phyloP scores from a whole-genome alignment of 2,329 filamentous ascomycete genomes.

The Pestalotiopsis fici region DNA sequence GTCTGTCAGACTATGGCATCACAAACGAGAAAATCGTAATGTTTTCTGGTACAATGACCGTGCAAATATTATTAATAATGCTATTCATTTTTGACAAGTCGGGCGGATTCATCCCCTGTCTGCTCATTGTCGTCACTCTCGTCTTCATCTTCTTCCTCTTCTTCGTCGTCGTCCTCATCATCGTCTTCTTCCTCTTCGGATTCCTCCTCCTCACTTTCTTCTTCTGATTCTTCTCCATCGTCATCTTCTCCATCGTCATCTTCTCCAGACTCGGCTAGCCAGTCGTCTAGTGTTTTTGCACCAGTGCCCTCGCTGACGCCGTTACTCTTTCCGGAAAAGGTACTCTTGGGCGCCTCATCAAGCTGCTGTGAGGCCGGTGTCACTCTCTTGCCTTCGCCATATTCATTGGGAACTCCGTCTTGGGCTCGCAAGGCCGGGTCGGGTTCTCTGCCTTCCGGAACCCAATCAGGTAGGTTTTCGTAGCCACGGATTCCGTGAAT shows the following conservation, averaged over 20 bases:
- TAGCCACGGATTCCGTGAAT: slow-evolving; percentile 78
- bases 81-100: slow-evolving; percentile 7
- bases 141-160: slow-evolving; percentile 9
- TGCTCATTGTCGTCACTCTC: slow-evolving; percentile 3
- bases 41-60: background rate
- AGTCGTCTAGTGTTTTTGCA: slow-evolving; percentile 87
- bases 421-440: slow-evolving; percentile 65
- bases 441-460: slow-evolving; percentile 76
- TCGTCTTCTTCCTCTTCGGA: slow-evolving; percentile 9
- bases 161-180: slow-evolving; percentile 6
- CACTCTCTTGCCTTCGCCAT: slow-evolving; percentile 40
- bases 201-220: slow-evolving; percentile 10
- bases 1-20: no score
- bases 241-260: slow-evolving; percentile 10
- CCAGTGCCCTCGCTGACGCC: slow-evolving; percentile 40
- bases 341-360: slow-evolving; percentile 52
- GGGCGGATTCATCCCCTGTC: background rate
- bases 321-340: slow-evolving; percentile 46
- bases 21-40: no score
- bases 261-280: slow-evolving; percentile 74
- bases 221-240: slow-evolving; percentile 10
- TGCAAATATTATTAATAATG: background rate
- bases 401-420: slow-evolving; percentile 31
- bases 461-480: slow-evolving; percentile 80
- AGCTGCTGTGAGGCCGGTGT: slow-evolving; percentile 65